Conservation (phyloP, 2,329 filamentous ascomycete species). For the Lasiodiplodia sp. region DNA sequence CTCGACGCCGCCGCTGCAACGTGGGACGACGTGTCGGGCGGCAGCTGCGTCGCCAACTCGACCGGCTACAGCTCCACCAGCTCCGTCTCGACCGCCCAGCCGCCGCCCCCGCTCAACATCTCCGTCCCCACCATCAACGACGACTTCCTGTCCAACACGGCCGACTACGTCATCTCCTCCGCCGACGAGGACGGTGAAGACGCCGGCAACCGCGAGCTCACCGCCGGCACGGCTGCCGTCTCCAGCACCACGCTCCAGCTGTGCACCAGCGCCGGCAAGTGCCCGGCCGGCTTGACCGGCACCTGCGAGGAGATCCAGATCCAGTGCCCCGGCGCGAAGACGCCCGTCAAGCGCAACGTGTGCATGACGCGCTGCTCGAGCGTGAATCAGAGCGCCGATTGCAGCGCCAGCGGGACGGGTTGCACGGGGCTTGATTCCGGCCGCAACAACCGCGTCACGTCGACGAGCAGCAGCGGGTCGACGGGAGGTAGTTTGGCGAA, state of each 20-base stretch:
- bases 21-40: slow-evolving; percentile 37
- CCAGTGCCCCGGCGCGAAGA: background rate
- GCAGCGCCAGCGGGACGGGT: background rate
- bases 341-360: background rate
- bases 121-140: background rate
- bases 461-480: background rate
- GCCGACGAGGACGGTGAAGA: background rate
- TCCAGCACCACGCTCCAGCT: background rate
- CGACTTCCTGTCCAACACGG: background rate
- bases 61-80: slow-evolving; percentile 34
- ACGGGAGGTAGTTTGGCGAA: background rate
- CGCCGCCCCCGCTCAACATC: background rate
- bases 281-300: background rate
- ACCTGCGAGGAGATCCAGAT: background rate
- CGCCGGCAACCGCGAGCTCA: background rate
- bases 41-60: slow-evolving; percentile 44
- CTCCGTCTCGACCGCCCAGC: background rate
- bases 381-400: background rate
- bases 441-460: background rate
- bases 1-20: slow-evolving; percentile 44
- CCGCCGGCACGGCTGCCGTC: background rate
- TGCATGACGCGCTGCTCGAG: background rate
- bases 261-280: background rate
- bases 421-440: background rate
- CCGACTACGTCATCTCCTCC: background rate